phyloP scores from a whole-genome alignment of 2,329 filamentous ascomycete genomes.

The Calonectria hongkongensis region DNA sequence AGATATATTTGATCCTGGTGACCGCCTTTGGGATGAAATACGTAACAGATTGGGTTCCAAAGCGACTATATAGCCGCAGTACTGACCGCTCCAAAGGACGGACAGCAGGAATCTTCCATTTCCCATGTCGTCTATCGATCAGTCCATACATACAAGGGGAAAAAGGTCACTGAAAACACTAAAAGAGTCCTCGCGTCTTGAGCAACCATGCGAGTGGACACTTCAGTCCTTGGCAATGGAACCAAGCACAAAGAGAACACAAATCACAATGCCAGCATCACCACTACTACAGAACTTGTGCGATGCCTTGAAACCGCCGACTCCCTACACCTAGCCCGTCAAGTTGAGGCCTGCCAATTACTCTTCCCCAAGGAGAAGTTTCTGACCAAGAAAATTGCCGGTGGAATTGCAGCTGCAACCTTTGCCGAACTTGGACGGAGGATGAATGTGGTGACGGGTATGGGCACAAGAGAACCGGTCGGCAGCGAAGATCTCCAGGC shows the following conservation, averaged over 20 bases:
- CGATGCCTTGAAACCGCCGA: background rate
- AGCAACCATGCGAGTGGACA: background rate
- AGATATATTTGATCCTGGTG: too few species aligned
- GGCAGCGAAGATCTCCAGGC: background rate
- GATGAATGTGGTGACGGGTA: background rate
- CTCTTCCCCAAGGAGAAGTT: background rate
- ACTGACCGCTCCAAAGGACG: background rate
- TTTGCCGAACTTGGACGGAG: background rate
- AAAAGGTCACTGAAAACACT: too few species aligned
- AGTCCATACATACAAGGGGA: too few species aligned
- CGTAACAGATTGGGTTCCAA: background rate
- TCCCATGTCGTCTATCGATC: too few species aligned
- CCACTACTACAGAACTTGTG: background rate
- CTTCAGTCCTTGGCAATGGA: background rate
- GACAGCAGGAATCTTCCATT: too few species aligned
- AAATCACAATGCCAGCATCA: background rate
- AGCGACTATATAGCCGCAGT: background rate
- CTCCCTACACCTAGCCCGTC: background rate
- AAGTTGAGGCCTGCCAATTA: background rate
- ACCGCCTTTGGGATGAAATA: background rate
- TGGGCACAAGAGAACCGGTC: background rate
- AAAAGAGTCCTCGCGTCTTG: background rate
- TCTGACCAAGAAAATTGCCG: background rate
- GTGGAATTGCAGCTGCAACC: background rate
- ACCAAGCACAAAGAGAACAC: background rate